These are phyloP conservation scores for Penicillium sp. DNA, from an alignment of 2,329 filamentous ascomycete species.

Conservation along the genomic window DNA sequence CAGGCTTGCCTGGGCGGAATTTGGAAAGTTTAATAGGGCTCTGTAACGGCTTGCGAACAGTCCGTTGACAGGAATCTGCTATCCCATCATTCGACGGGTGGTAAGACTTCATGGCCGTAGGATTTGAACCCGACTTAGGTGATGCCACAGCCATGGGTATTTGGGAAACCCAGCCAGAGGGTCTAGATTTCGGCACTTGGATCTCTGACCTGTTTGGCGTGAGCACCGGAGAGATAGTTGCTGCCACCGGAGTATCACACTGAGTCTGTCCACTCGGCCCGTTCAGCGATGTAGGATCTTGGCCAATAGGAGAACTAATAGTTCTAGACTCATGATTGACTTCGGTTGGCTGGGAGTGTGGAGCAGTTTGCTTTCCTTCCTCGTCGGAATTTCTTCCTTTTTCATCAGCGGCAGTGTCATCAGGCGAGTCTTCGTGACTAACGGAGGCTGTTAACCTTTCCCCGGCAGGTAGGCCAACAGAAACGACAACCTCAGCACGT, in stretches of 20 bases:
- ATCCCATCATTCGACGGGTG: background rate
- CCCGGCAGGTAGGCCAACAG: background rate
- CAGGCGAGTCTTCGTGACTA: background rate
- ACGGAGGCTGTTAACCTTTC: background rate
- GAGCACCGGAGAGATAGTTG: background rate
- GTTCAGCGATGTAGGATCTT: background rate
- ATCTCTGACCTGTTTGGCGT: background rate
- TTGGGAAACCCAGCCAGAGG: background rate
- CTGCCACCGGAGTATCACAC: background rate
- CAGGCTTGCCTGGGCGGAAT: slow-evolving; percentile 17
- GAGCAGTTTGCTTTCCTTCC: background rate
- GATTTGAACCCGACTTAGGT: background rate
- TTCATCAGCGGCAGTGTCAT: background rate
- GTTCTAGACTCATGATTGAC: background rate
- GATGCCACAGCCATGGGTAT: slow-evolving; percentile 4
- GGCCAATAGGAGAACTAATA: background rate
- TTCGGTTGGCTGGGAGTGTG: background rate
- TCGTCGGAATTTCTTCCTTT: background rate
- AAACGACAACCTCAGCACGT: background rate
- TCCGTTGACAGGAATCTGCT: slow-evolving; percentile 3
- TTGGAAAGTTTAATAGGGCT: slow-evolving; percentile 35
- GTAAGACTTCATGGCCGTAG: background rate
- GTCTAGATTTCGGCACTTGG: background rate
- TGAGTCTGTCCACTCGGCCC: background rate
- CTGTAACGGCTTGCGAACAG: slow-evolving; percentile 26